phyloP scores from a whole-genome alignment of 129 eudicot genomes.

The Sambucus nigra region DNA sequence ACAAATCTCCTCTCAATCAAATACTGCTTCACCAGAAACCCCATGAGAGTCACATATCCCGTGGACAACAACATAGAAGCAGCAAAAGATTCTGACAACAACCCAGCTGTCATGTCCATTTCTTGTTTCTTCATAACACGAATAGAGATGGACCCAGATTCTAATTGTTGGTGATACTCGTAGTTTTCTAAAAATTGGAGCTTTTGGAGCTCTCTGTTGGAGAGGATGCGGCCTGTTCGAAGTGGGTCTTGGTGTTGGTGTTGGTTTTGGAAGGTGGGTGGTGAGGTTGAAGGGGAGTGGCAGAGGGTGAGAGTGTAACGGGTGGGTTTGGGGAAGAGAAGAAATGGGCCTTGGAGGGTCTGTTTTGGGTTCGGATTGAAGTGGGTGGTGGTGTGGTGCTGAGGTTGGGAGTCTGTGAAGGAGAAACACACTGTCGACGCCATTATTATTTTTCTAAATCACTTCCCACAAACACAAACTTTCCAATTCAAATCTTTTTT shows the following conservation, averaged over 20 bases:
- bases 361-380: conserved; percentile 14
- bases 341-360: conserved; percentile 15
- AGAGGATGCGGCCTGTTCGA: conserved; percentile 41
- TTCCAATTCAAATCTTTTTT: too few relatives aligned
- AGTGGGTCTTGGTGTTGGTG: conserved; percentile 43
- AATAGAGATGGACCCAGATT: conserved; percentile 66
- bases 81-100: conserved; percentile 84
- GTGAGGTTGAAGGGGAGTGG: conserved; percentile 30
- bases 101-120: conserved; percentile 52
- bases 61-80: conserved; percentile 71
- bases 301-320: conserved; percentile 23
- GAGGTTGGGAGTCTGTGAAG: conserved; percentile 18
- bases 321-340: conserved; percentile 28
- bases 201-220: conserved; percentile 52
- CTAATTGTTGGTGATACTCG: conserved; percentile 45
- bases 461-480: background rate
- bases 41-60: conserved; percentile 53
- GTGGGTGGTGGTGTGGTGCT: conserved; percentile 22
- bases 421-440: conserved; percentile 34
- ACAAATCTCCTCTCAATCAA: conserved; percentile 54
- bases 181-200: conserved; percentile 43
- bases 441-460: conserved; percentile 9
- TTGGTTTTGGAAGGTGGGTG: conserved; percentile 21
- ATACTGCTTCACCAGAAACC: conserved; percentile 66
- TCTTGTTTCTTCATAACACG: conserved; percentile 81